These are phyloP conservation scores for Eimeria maxima DNA, from an alignment of 169 alveolate species.

Conservation along the genomic window DNA sequence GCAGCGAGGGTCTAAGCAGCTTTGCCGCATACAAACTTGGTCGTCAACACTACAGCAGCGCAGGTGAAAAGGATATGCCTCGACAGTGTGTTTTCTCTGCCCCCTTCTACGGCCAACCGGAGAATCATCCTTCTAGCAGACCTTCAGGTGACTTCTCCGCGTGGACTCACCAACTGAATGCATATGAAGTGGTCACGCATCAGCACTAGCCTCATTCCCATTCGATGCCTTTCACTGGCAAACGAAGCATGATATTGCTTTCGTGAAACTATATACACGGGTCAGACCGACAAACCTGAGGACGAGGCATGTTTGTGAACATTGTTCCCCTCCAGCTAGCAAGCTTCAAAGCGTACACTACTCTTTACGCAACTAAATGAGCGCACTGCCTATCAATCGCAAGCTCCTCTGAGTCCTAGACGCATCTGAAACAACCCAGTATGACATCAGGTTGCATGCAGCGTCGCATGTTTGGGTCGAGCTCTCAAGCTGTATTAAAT, in stretches of 20 bases:
- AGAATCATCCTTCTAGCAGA: too few species aligned
- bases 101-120: too few species aligned
- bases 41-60: background rate
- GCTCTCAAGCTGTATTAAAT: too few species aligned
- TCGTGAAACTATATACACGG: background rate
- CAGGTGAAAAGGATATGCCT: background rate
- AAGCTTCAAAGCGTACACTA: background rate
- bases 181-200: background rate
- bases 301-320: background rate
- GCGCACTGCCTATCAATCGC: background rate
- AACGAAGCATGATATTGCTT: background rate
- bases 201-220: background rate
- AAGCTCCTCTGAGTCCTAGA: background rate
- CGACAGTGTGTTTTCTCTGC: too few species aligned
- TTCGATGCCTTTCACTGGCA: background rate
- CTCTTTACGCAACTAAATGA: background rate
- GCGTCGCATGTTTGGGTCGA: background rate
- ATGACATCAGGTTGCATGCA: background rate
- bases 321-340: background rate
- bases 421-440: background rate
- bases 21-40: background rate
- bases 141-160: too few species aligned
- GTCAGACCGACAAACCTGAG: background rate
- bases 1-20: background rate
- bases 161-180: background rate